A percentile compares a stretch with the other conserved stretches of the same genome.
These are phyloP conservation scores for Hanseniaspora mollemarum DNA, from an alignment of 805 yeast species.

Conservation along the genomic window DNA sequence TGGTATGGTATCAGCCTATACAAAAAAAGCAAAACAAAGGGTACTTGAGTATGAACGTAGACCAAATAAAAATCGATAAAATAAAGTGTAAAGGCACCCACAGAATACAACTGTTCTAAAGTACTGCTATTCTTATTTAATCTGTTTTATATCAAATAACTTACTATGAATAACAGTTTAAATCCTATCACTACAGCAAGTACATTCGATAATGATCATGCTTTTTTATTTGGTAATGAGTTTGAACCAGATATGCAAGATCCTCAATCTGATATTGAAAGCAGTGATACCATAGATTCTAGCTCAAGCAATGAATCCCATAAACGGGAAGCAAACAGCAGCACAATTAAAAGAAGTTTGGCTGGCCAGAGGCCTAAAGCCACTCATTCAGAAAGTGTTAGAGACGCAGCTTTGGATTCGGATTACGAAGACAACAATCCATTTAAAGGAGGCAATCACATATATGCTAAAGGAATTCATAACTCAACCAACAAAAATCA, in stretches of 20 bases:
- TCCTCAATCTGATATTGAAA: background rate
- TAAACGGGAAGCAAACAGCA: background rate
- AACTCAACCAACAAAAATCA: slow-evolving; percentile 20
- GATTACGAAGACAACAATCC: slow-evolving; percentile 34
- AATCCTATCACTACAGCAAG: background rate
- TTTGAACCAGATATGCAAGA: background rate
- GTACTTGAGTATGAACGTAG: too few relatives aligned
- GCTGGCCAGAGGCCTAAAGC: background rate
- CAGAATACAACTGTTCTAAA: too few relatives aligned
- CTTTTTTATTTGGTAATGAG: slow-evolving; percentile 1
- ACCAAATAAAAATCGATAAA: too few relatives aligned
- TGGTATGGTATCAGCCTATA: too few relatives aligned
- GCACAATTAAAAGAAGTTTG: background rate
- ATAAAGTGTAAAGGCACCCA: too few relatives aligned
- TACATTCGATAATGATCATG: slow-evolving; percentile 6
- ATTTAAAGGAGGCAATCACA: slow-evolving; percentile 31
- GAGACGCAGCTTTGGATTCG: slow-evolving; percentile 16
- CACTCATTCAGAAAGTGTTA: slow-evolving; percentile 1
- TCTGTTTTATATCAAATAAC: too few relatives aligned
- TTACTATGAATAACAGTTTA: background rate
- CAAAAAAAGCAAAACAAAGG: too few relatives aligned
- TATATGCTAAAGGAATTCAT: slow-evolving; percentile 32
- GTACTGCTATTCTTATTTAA: too few relatives aligned
- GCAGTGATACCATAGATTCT: background rate
- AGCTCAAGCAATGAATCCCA: background rate